Base-by-base conservation (phyloP, 2,329 filamentous ascomycete species). In the Fusarium sp. region DNA sequence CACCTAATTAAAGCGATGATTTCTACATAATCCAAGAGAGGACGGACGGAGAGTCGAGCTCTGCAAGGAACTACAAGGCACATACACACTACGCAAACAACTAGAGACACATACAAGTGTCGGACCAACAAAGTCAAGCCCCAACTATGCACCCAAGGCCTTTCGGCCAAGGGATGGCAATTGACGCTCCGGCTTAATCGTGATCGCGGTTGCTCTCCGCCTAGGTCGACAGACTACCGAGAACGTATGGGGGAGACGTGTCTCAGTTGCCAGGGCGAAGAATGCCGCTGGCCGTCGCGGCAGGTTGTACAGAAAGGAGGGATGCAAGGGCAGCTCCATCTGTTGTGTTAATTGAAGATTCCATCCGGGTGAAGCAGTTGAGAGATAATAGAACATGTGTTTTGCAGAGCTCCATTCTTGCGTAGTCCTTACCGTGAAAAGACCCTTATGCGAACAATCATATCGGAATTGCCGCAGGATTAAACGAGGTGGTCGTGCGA, bases 121-220 rank as follows among this genome's bases (percentile, higher is more conserved):
- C 85, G 87, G 93, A 92, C 90, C 93, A 92, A 91, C 94, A 94
- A 94, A 98, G 94, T 97, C 95, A 98, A 97, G 90, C 94, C 87
- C 89, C 92, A 91, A 92, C 94, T 93, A 98, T 91, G 92, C 94
- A 93, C 91, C 91, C 87, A 85, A 83, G 83, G 87, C 90, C 93
- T 97, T 86, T 97, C 94, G 87, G 90, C 85, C 85, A 87, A 87
- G 88, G 91, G 89, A 91, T 92, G 94, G 90, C 92, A 95, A 91
- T 92, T 92, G 92, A 90, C 91, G 94, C 95, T 97, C 95, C 95
- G 95, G 95, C 95, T 98, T 98, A 98, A 97, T 97, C 93, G 94
- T 92, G 94, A 94, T 94, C 93, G 80, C 68, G 71, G 83, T 89
- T 90, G 83, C 84, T 97, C 90, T 97, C 88, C 93, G 95, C 95